Percentiles rank a stretch among this genome's conserved stretches.
phyloP scores from a whole-genome alignment of 352 stramenopile genomes.

The Phytophthora ohioensis region DNA sequence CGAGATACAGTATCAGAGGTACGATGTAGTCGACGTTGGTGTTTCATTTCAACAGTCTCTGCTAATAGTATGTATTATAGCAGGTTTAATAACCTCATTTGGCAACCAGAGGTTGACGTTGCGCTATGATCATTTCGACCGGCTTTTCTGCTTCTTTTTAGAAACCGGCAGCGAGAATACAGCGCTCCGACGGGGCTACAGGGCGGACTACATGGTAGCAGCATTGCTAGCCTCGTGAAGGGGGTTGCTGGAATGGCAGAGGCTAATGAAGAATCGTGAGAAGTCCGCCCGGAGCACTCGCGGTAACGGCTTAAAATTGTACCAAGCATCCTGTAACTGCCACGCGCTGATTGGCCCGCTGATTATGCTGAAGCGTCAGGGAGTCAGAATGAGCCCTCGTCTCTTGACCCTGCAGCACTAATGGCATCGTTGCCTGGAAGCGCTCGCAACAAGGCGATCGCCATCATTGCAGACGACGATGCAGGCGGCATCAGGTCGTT shows the following conservation, averaged over 20 bases:
- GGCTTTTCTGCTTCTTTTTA: slow-evolving; percentile 33
- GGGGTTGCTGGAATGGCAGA: not conserved
- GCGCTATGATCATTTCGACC: slow-evolving; percentile 6
- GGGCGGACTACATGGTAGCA: slow-evolving; percentile 11
- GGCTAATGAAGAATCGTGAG: slow-evolving; percentile 2
- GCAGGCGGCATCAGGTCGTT: slow-evolving; percentile 3
- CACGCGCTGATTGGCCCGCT: not conserved
- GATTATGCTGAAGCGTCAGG: slow-evolving; percentile 6
- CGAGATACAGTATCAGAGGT: not conserved
- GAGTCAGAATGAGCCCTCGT: slow-evolving; percentile 24
- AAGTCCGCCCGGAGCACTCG: not conserved
- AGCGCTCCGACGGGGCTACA: slow-evolving; percentile 10
- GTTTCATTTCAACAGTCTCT: not conserved
- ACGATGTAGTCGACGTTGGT: not conserved
- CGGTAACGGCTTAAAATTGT: not conserved
- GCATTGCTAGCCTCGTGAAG: not conserved
- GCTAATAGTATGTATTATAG: not conserved
- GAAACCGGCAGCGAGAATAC: slow-evolving; percentile 25
- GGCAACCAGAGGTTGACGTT: slow-evolving; percentile 18
- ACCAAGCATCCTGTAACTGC: slow-evolving; percentile 1
- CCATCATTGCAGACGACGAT: slow-evolving; percentile 3
- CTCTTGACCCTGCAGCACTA: slow-evolving; percentile 19
- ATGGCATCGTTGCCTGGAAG: slow-evolving; percentile 12
- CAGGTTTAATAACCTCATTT: slow-evolving; percentile 1
- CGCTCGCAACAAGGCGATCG: slow-evolving; percentile 22